phyloP scores from a whole-genome alignment of 371 early-diverging fungal species.

The Mucor mucedo region DNA sequence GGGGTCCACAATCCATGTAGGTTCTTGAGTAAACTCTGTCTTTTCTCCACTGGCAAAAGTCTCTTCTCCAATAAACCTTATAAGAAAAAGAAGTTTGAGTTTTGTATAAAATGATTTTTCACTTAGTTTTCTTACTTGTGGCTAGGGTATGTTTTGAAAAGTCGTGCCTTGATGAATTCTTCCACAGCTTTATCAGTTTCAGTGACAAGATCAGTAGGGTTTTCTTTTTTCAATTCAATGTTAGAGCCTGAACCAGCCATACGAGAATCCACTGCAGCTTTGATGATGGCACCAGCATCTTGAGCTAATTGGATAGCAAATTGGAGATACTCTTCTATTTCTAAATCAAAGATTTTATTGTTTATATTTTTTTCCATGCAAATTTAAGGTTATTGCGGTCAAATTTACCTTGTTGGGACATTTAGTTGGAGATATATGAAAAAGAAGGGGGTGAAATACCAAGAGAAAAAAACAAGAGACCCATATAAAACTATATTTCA shows the following conservation, averaged over 20 bases:
- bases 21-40: slow-evolving; percentile 67
- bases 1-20: slow-evolving; percentile 94
- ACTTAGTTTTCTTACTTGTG: slow-evolving; percentile 57
- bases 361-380: too few species aligned
- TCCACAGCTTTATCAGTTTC: slow-evolving; percentile 86
- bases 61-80: slow-evolving; percentile 88
- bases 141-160: slow-evolving; percentile 63
- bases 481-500: background rate
- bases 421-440: background rate
- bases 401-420: slow-evolving; percentile 17
- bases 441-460: background rate
- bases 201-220: slow-evolving; percentile 85
- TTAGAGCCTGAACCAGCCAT: slow-evolving; percentile 51
- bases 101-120: background rate
- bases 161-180: slow-evolving; percentile 61
- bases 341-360: background rate
- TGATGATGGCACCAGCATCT: slow-evolving; percentile 68
- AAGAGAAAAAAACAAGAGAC: too few species aligned
- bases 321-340: slow-evolving; percentile 48
- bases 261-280: slow-evolving; percentile 60
- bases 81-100: background rate
- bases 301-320: slow-evolving; percentile 66
- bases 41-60: slow-evolving; percentile 68
- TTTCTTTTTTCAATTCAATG: slow-evolving; percentile 60
- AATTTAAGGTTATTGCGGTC: background rate